Conservation (phyloP, 73 alveolate species). For the Tetrahymena malaccensis region DNA sequence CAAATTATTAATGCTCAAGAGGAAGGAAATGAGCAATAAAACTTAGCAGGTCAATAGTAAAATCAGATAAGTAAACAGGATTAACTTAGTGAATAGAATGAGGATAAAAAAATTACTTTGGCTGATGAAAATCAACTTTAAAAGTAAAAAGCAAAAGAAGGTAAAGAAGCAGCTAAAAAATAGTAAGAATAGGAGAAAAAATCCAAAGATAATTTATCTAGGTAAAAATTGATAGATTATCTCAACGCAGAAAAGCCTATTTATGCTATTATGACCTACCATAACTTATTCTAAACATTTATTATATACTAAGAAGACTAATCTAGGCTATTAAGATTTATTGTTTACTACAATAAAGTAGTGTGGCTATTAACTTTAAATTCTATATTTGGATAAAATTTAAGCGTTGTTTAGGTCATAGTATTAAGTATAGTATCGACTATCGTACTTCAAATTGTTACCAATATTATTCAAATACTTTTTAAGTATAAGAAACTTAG, state of each 20-base stretch:
- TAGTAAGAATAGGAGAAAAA: neutral
- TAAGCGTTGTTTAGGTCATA: neutral
- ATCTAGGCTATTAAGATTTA: neutral
- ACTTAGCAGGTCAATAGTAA: too few relatives aligned
- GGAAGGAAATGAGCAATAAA: too few relatives aligned
- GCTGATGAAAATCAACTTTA: neutral
- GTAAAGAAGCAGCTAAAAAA: neutral
- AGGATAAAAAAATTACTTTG: neutral
- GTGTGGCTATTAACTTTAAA: neutral
- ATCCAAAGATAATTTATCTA: neutral
- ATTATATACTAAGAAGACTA: neutral
- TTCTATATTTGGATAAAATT: neutral
- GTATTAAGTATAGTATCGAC: neutral
- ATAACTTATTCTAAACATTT: neutral
- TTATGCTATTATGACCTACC: neutral
- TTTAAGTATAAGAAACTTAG: neutral
- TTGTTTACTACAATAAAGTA: neutral
- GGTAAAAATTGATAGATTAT: neutral
- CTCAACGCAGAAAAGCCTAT: neutral
- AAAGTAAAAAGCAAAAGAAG: neutral
- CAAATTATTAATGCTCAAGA: too few relatives aligned
- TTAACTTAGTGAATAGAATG: neutral
- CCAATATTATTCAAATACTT: neutral
- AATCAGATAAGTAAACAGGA: too few relatives aligned
- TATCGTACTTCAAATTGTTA: neutral